Evolutionary conservation across 805 yeast species (phyloP), one percentile per base, ranked within the genome.

Genomic region (Phaffomyces antillensis): DNA sequence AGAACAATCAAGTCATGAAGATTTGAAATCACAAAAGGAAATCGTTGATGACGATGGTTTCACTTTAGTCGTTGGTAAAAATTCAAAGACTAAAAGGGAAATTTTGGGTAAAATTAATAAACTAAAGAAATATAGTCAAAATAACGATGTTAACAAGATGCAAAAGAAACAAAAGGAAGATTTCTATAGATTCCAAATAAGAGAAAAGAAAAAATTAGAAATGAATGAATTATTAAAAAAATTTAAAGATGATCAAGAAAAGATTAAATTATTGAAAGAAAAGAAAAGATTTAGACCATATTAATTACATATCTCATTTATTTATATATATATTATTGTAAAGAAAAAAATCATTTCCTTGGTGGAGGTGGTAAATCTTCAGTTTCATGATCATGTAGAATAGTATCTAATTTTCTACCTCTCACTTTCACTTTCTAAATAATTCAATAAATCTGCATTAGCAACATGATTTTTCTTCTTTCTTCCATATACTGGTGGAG

Each of bases 101-200:
- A 71, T 88, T 35, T 52, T 80, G 62, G 86, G 86, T 37, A 72
- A 76, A 56, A 75, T 68, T 46, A 65, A 68, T 51, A 53, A 60
- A 28, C 68, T 73, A 4, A 63, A 66, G 24, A 65, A 67, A 31
- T 64, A 68, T 59, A 16, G 7, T 32, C 18, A 32, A n/a, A n/a
- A 16, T 7, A 32, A 32, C 8, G 35, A 32, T 16, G 53, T 67
- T 48, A 66, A 71, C 43, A 83, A 77, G 63, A 70, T 75, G 67
- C 80, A 83, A 64, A 79, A 75, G 64, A 81, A 81, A 60, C 90
- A 86, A 56, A 87, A 90, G 70, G 74, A 76, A 53, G 98, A 95
- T 66, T 93, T 93, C 71, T 93, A 93, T 71, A 75, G 96, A 57
- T 93, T 90, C 78, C 99, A 93, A 70, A 77, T 93, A 54, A 81